phyloP scores from a whole-genome alignment of 805 yeast species.

The Ogataea saltuana region DNA sequence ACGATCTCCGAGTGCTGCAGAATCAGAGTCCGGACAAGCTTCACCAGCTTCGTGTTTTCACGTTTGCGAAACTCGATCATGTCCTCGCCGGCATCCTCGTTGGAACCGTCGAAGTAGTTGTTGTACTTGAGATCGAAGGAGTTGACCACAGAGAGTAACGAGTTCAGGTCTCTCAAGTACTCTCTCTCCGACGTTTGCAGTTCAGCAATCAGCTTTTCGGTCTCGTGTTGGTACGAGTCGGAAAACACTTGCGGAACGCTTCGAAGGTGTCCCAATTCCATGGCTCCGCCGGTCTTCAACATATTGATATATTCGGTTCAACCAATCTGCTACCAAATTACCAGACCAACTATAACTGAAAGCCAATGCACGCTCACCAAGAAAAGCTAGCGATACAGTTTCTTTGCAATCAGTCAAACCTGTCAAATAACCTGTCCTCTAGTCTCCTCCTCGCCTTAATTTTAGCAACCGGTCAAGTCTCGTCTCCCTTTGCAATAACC shows the following conservation, averaged over 20 bases:
- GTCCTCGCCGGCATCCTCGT: slow-evolving; percentile 28
- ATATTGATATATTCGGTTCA: too few relatives aligned
- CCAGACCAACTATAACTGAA: too few relatives aligned
- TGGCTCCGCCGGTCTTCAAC: background rate
- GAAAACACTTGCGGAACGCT: slow-evolving; percentile 1
- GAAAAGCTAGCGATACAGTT: too few relatives aligned
- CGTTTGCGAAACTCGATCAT: slow-evolving; percentile 21
- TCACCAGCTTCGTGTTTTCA: slow-evolving; percentile 23
- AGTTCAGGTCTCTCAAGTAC: slow-evolving; percentile 25
- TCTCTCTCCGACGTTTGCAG: slow-evolving; percentile 16
- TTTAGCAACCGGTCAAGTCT: slow-evolving; percentile 3
- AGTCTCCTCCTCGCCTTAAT: too few relatives aligned
- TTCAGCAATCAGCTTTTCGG: background rate
- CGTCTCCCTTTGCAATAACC: background rate
- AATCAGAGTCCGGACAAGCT: slow-evolving; percentile 19
- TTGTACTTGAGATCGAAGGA: slow-evolving; percentile 32
- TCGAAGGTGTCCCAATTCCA: background rate
- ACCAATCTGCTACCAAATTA: too few relatives aligned
- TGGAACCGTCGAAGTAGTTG: slow-evolving; percentile 32
- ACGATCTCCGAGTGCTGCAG: slow-evolving; percentile 23
- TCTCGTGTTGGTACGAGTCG: slow-evolving; percentile 1
- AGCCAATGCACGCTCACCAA: too few relatives aligned
- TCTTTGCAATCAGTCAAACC: too few relatives aligned
- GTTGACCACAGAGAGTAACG: slow-evolving; percentile 23
- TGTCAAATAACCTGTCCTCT: too few relatives aligned